Percentiles rank a stretch among this genome's conserved stretches.
phyloP scores from a whole-genome alignment of 1,284 basidiomycete species.

The Ceratobasidium sp. region DNA sequence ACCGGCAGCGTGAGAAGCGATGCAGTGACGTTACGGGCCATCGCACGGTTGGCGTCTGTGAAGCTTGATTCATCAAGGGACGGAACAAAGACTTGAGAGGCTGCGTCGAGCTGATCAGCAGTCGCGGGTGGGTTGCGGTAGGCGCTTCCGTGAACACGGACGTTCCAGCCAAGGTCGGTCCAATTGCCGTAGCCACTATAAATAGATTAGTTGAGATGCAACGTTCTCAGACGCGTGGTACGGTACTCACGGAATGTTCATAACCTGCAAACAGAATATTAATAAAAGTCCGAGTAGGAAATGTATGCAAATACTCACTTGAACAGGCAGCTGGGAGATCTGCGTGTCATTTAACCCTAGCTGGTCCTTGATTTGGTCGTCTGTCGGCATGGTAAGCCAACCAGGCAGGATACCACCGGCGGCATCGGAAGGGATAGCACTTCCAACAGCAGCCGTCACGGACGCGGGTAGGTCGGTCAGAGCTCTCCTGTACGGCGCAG shows the following conservation, averaged over 20 bases:
- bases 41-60: conserved; percentile 36
- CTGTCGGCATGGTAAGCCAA: conserved; percentile 42
- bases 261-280: conserved; percentile 1
- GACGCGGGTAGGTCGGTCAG: conserved; percentile 13
- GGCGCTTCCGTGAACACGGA: conserved; percentile 45
- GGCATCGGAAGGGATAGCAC: conserved; percentile 41
- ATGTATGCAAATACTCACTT: background rate
- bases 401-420: conserved; percentile 44
- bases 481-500: background rate
- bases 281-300: too few species aligned
- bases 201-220: background rate
- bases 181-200: conserved; percentile 45
- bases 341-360: conserved; percentile 43
- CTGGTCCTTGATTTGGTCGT: conserved; percentile 43
- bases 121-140: conserved; percentile 44
- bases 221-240: background rate
- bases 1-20: conserved; percentile 38
- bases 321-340: conserved; percentile 40
- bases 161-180: conserved; percentile 43
- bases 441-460: background rate
- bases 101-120: conserved; percentile 39
- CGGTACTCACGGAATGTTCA: conserved; percentile 46
- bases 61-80: conserved; percentile 42
- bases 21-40: conserved; percentile 44
- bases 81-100: conserved; percentile 44